These are phyloP conservation scores for Nadsonia commutata DNA, from an alignment of 1,139 yeast species.

Conservation along the genomic window DNA sequence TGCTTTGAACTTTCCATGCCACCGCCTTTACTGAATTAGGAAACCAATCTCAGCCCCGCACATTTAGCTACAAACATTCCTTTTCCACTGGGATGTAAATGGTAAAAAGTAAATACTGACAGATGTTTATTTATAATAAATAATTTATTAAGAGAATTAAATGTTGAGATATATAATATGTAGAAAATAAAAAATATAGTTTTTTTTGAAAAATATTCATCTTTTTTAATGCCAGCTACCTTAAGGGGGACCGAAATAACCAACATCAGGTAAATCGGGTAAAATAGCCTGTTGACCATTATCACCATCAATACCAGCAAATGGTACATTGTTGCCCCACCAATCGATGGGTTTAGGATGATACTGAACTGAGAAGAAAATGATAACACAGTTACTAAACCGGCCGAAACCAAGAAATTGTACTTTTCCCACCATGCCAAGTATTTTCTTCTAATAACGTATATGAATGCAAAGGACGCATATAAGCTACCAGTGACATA, in stretches of 20 bases:
- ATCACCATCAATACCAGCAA: slow-evolving; percentile 26
- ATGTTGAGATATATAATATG: no score
- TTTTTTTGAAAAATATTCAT: no score
- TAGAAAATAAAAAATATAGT: no score
- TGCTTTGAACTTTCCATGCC: no score
- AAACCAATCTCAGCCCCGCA: no score
- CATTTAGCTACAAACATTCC: no score
- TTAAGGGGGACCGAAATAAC: not conserved
- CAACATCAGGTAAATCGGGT: not conserved
- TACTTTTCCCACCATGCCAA: slow-evolving; percentile 50
- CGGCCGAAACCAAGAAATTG: slow-evolving; percentile 31
- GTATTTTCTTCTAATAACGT: slow-evolving; percentile 34
- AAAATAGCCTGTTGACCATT: not conserved
- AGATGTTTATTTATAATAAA: no score
- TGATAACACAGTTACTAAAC: slow-evolving; percentile 16
- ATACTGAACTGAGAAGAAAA: slow-evolving; percentile 38
- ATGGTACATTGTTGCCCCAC: slow-evolving; percentile 45
- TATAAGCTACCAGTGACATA: slow-evolving; percentile 38
- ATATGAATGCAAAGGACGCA: slow-evolving; percentile 37
- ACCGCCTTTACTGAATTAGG: no score
- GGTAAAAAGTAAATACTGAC: no score
- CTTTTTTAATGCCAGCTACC: not conserved
- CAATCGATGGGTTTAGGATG: slow-evolving; percentile 27
- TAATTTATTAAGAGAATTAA: no score
- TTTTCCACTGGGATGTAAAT: no score